Conservation (phyloP, 129 eudicot species). For the Tagetes erecta region DNA sequence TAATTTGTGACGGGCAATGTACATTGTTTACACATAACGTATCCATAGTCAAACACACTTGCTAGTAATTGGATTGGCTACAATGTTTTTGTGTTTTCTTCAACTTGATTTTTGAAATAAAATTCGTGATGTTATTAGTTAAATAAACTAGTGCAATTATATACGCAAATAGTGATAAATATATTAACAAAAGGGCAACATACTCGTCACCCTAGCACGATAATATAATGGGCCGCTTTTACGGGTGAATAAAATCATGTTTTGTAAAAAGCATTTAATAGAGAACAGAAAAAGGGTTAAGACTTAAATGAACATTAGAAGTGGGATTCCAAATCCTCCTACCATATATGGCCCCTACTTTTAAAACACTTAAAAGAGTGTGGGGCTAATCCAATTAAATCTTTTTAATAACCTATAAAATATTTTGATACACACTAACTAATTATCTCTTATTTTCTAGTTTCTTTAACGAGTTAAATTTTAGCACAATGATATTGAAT, state of each 20-base stretch:
- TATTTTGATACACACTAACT: neutral
- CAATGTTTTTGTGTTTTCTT: neutral
- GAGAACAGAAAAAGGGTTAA: slow-evolving; percentile 18
- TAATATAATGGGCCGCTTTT: slow-evolving; percentile 33
- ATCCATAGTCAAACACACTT: neutral
- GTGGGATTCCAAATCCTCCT: slow-evolving; percentile 1
- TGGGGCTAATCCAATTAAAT: neutral
- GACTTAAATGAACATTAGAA: slow-evolving; percentile 11
- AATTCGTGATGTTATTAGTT: neutral
- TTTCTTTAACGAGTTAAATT: no score
- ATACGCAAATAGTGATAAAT: neutral
- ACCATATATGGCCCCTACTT: slow-evolving; percentile 2
- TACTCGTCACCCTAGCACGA: slow-evolving; percentile 20
- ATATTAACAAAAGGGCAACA: slow-evolving; percentile 9
- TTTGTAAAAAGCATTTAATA: slow-evolving; percentile 18
- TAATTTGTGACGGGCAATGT: neutral
- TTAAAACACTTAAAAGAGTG: slow-evolving; percentile 1
- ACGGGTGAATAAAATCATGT: slow-evolving; percentile 29
- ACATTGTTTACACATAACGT: neutral
- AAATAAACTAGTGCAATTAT: neutral
- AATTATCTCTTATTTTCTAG: no score
- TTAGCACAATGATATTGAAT: no score
- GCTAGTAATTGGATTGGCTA: neutral
- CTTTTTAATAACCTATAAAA: neutral
- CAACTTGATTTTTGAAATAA: neutral